Conservation (phyloP, 192 early-diverging fungal genomes). For the Spinellus fusiger region DNA sequence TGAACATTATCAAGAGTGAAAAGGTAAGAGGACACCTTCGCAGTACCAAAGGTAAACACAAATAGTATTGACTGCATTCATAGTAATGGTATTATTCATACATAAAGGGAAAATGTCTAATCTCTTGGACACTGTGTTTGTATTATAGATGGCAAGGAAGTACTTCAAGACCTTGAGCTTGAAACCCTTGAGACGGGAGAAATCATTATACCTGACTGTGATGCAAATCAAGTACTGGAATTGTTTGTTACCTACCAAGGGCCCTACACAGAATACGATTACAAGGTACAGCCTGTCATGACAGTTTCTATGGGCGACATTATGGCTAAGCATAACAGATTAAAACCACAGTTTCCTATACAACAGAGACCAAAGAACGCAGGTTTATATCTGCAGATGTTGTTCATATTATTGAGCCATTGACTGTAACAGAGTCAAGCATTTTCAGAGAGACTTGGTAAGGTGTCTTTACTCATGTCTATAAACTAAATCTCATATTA, state of each 20-base stretch:
- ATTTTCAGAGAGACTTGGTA: conserved; percentile 53
- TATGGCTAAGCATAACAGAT: conserved; percentile 31
- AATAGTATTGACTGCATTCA: background rate
- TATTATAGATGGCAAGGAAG: conserved; percentile 13
- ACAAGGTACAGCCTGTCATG: conserved; percentile 21
- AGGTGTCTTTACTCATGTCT: background rate
- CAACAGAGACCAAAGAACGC: conserved; percentile 26
- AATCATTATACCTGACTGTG: conserved; percentile 33
- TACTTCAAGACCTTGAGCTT: conserved; percentile 8
- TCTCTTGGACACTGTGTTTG: background rate
- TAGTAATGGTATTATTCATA: conserved; percentile 15
- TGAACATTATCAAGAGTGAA: conserved; percentile 13
- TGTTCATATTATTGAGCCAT: conserved; percentile 44
- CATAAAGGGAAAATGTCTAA: background rate
- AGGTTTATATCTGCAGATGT: conserved; percentile 41
- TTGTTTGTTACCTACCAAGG: conserved; percentile 43
- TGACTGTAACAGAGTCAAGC: conserved; percentile 48
- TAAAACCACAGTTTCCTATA: conserved; percentile 38
- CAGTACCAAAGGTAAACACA: background rate
- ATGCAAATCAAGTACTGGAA: conserved; percentile 31
- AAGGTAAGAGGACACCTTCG: conserved; percentile 6
- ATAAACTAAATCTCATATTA: background rate
- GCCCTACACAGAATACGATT: conserved; percentile 30
- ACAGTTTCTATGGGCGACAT: background rate
- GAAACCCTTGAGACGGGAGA: conserved; percentile 32